Evolutionary conservation across 495 filamentous ascomycete species (phyloP).

Genomic region (Lasiosphaeriaceae sp.): DNA sequence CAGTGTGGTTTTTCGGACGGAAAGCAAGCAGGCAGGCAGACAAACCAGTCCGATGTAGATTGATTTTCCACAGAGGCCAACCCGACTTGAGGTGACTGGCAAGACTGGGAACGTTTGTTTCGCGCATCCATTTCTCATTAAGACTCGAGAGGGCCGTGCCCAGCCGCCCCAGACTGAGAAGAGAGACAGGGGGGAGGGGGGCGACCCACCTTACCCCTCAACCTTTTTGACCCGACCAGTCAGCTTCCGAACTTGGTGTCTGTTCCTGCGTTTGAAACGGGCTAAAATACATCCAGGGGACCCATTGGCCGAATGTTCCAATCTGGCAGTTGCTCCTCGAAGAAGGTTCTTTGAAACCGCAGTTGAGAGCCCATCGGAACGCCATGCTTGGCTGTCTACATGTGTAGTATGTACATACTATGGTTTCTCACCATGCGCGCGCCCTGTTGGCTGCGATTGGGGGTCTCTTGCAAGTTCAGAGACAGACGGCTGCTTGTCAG

Average conservation of each 20-base stretch:
- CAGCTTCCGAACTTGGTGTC: constrained; percentile 1
- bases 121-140: background rate
- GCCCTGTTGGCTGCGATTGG: background rate
- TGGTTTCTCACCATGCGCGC: background rate
- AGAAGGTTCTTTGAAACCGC: constrained; percentile 17
- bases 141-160: background rate
- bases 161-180: no score
- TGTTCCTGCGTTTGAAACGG: constrained; percentile 35
- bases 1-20: no score
- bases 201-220: constrained; percentile 8
- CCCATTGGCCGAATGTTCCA: constrained; percentile 21
- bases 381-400: background rate
- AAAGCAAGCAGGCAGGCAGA: no score
- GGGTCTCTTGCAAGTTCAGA: no score
- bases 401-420: background rate
- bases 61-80: no score
- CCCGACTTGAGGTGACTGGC: background rate
- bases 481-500: no score
- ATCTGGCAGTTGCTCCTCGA: constrained; percentile 15
- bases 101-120: background rate
- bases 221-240: constrained; percentile 6
- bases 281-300: constrained; percentile 11
- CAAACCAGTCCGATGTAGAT: no score
- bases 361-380: background rate
- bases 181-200: background rate